phyloP scores from a whole-genome alignment of 2,329 filamentous ascomycete species.

The Ophiostoma ips region DNA sequence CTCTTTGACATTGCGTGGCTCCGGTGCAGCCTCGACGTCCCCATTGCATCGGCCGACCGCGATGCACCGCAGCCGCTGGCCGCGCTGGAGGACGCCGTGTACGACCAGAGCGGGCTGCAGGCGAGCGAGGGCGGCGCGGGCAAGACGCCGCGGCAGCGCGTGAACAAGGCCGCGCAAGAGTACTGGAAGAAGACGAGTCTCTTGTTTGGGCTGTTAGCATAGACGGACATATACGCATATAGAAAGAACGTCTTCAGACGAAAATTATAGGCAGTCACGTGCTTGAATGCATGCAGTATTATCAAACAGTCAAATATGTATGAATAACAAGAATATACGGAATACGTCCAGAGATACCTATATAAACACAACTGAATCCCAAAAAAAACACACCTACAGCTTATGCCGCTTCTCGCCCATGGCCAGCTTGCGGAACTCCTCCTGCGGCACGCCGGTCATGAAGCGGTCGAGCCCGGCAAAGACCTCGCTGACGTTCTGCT shows the following conservation, averaged over 20 bases:
- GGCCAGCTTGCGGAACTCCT: constrained; percentile 76
- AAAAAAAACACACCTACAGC: no score
- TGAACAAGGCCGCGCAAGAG: constrained; percentile 52
- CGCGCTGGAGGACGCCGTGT: constrained; percentile 32
- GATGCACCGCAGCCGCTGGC: constrained; percentile 22
- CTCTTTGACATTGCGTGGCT: constrained; percentile 46
- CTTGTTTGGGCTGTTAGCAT: constrained; percentile 61
- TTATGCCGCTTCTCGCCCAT: constrained; percentile 90
- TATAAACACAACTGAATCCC: no score
- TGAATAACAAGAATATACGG: no score
- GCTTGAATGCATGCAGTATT: no score
- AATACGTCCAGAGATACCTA: no score
- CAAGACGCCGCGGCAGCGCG: constrained; percentile 34
- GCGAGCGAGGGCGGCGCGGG: constrained; percentile 20
- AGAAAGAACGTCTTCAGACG: not conserved
- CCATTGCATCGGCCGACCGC: constrained; percentile 15
- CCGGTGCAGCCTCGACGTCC: constrained; percentile 27
- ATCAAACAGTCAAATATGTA: no score
- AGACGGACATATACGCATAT: constrained; percentile 16
- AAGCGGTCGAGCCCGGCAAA: constrained; percentile 78
- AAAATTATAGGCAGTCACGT: not conserved
- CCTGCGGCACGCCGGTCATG: constrained; percentile 64
- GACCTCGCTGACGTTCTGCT: constrained; percentile 69
- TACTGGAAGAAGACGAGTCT: constrained; percentile 76
- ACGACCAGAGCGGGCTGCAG: constrained; percentile 29